Percentiles rank a stretch among this genome's conserved stretches.
Evolutionary conservation across 257 asterid species (phyloP).

Genomic region (Solanum medicagineum): DNA sequence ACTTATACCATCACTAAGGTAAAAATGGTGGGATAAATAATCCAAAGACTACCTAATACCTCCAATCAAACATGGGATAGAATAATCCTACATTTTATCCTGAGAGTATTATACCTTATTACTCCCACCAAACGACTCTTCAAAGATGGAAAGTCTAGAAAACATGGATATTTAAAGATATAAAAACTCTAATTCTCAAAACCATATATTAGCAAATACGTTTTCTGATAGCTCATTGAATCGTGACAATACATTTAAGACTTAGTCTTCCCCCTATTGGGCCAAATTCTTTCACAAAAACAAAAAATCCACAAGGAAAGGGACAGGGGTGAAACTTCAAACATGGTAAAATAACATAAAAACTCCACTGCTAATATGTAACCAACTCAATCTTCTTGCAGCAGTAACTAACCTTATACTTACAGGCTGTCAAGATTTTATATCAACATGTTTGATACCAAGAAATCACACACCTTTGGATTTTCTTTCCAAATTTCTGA

Average conservation of each 20-base stretch:
- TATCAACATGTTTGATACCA: not conserved
- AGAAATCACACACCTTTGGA: not conserved
- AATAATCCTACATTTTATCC: too few species aligned
- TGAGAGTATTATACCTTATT: too few species aligned
- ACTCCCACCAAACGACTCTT: too few species aligned
- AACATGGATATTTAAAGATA: not conserved
- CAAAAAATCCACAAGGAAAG: not conserved
- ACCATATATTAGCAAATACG: not conserved
- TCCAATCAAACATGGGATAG: too few species aligned
- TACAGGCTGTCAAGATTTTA: not conserved
- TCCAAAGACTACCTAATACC: too few species aligned
- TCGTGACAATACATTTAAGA: not conserved
- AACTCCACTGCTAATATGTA: not conserved
- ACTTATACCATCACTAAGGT: too few species aligned
- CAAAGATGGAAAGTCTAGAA: not conserved
- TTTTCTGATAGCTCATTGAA: not conserved
- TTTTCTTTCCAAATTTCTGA: not conserved
- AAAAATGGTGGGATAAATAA: too few species aligned
- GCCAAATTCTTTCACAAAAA: not conserved
- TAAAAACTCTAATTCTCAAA: not conserved
- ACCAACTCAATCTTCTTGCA: not conserved
- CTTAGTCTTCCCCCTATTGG: not conserved
- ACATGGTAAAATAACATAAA: not conserved
- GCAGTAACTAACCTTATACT: not conserved
- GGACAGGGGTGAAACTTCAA: not conserved